A percentile compares a stretch with the other conserved stretches of the same genome.
Conservation (phyloP, 306 rosid genomes). For the Lathyrus aphaca region DNA sequence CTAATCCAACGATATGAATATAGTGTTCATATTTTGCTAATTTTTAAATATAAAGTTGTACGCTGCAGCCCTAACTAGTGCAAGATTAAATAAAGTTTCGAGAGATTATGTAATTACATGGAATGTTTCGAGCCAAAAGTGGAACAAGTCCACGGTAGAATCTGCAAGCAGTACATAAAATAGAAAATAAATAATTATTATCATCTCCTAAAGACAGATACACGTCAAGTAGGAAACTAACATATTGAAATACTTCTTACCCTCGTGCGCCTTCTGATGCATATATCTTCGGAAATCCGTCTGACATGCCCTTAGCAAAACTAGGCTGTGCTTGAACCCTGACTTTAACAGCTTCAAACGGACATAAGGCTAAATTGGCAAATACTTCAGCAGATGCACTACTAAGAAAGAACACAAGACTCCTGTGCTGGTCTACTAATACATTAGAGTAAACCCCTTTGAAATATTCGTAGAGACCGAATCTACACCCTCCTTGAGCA, state of each 20-base stretch:
- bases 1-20: constrained; percentile 14
- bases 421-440: constrained; percentile 48
- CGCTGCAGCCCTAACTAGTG: constrained; percentile 10
- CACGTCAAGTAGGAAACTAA: constrained; percentile 28
- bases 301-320: constrained; percentile 54
- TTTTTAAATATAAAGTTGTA: constrained; percentile 11
- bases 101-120: constrained; percentile 57
- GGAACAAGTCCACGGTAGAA: constrained; percentile 68
- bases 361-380: constrained; percentile 62
- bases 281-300: constrained; percentile 62
- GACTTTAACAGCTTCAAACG: constrained; percentile 66
- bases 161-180: constrained; percentile 47
- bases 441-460: constrained; percentile 51
- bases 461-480: constrained; percentile 62
- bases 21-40: constrained; percentile 12
- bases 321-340: constrained; percentile 62
- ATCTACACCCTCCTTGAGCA: constrained; percentile 65
- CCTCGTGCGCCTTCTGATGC: constrained; percentile 62
- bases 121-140: constrained; percentile 67
- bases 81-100: constrained; percentile 23
- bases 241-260: constrained; percentile 32
- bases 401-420: constrained; percentile 52
- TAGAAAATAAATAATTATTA: constrained; percentile 37
- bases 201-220: constrained; percentile 20
- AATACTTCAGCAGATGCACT: constrained; percentile 67